Evolutionary conservation across 2,329 filamentous ascomycete species (phyloP), one percentile per base, ranked within the genome.

Genomic region (Venturiaceae sp.): DNA sequence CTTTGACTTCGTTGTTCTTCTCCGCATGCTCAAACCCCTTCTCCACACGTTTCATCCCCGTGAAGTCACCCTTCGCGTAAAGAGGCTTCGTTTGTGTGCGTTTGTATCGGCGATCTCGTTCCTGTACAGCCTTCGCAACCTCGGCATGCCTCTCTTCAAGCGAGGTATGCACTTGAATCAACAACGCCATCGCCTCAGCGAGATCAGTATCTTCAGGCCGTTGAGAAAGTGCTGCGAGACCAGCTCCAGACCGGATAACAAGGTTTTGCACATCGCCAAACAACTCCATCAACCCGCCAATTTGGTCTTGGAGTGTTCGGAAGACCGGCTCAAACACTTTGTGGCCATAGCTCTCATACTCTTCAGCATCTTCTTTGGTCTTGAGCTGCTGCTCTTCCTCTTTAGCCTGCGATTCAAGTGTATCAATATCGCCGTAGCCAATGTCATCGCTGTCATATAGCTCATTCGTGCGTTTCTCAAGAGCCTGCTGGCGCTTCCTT

Each of bases 381-480:
- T 79, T 79, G 39, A 72, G 69, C 33, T 75, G 73, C 50, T 74
- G 74, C 65, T 83, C 80, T 9, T 72, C 72, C 58, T 77, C 74
- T 59, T 80, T 79, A 63, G 81, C 81, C 32, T 81, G 78, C 53
- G 79, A 75, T 64, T 83, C 80, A 9, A 83, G 69, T 16, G 72
- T 72, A 37, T 76, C 77, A 63, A 83, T 80, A 53, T 83, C 80
- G 13, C 79, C 78, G 65, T 83, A 83, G 0, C 78, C 79, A 47
- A 83, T 82, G 62, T 81, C 76, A 58, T 82, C 76, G 53, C 74
- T 75, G 62, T 83, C 77, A 68, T 82, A 83, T 1, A 83, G 70
- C 1, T 73, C 72, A 62, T 83, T 78, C 33, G 80, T 80, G 53
- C 74, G 72, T n/a, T 68, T 69, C 63, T 82, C 79, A 2, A 75